Evolutionary conservation across 2,329 filamentous ascomycete genomes (phyloP), one percentile per base, ranked within the genome.

Genomic region (Chaetomium olivaceum): DNA sequence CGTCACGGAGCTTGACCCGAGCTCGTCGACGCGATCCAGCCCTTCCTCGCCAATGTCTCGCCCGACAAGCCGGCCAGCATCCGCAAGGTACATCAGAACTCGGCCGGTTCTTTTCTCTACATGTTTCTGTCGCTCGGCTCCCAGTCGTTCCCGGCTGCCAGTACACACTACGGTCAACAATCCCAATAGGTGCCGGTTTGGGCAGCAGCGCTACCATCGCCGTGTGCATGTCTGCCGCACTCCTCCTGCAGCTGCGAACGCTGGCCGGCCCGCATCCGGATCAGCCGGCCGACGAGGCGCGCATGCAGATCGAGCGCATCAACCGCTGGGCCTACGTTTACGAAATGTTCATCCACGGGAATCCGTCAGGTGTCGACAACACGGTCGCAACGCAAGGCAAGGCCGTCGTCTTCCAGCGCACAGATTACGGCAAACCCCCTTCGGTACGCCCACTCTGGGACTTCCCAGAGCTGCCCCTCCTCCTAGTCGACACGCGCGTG

Each of bases 281-380:
- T 73, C 94, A 98, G 77, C 92, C 93, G 4, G 80, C 88, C 0
- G 89, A 92, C 62, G 95, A 99, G 79, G 92, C 92, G n/a, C 88
- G 91, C 66, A 79, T 93, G 52, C 94, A 99, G 76, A 85, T 98
- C 33, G 93, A 98, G 80, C 88, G 94, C 69, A 97, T 99, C 79
- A 99, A 99, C 78, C 87, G 91, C 68, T 99, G 96, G 95, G 93
- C 95, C 0, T 98, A 97, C 77, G 95, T 99, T 0, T 91, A 91
- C 27, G 95, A 99, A 77, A 91, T 98, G 87, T 95, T 93, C 78
- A 97, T 98, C 69, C 95, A 99, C 75, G 95, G 94, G 46, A 98
- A 96, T 74, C 95, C 95, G 0, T 97, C 92, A 0, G 95, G 95
- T 0, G 92, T 99, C 52, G 95, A 99, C 79, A 99, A 99, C 77